These are phyloP conservation scores for Dactylellina cionopaga DNA, from an alignment of 2,329 filamentous ascomycete species.

Conservation along the genomic window DNA sequence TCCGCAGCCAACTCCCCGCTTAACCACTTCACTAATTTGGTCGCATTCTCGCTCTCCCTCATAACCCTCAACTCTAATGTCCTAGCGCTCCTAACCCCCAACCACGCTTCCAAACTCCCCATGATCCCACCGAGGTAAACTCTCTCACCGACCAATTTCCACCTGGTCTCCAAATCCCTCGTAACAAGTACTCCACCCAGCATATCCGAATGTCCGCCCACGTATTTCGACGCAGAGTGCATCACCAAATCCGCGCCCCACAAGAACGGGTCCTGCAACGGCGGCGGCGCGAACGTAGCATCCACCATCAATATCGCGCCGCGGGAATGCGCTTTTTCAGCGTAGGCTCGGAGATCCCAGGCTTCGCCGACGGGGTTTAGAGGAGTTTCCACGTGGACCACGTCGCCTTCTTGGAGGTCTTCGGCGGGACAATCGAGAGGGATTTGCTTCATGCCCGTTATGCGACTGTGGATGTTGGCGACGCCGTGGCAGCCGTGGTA, in stretches of 20 bases:
- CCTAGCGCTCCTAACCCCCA: slow-evolving; percentile 84
- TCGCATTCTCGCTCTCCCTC: slow-evolving; percentile 78
- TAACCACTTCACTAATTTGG: slow-evolving; percentile 77
- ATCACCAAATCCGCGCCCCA: slow-evolving; percentile 86
- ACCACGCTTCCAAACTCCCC: slow-evolving; percentile 90
- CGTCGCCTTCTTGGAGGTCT: slow-evolving; percentile 77
- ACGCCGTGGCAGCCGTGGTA: slow-evolving; percentile 97
- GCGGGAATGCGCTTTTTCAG: slow-evolving; percentile 74
- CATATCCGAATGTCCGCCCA: slow-evolving; percentile 94
- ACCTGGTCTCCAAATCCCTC: slow-evolving; percentile 56
- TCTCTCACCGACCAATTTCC: slow-evolving; percentile 73
- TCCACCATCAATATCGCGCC: slow-evolving; percentile 86
- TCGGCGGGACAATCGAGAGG: slow-evolving; percentile 74
- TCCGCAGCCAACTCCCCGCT: slow-evolving; percentile 63
- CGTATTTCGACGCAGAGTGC: slow-evolving; percentile 95
- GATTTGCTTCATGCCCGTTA: slow-evolving; percentile 78
- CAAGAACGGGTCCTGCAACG: slow-evolving; percentile 83
- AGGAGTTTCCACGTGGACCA: slow-evolving; percentile 92
- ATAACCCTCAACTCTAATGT: slow-evolving; percentile 85
- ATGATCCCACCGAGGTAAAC: slow-evolving; percentile 83
- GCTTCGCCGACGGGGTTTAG: slow-evolving; percentile 90
- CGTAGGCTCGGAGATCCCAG: slow-evolving; percentile 76
- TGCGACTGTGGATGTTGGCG: slow-evolving; percentile 75
- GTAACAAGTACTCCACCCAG: slow-evolving; percentile 78
- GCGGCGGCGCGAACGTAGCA: slow-evolving; percentile 90